phyloP scores from a whole-genome alignment of 1,139 yeast genomes.

The Hansenula sp. region DNA sequence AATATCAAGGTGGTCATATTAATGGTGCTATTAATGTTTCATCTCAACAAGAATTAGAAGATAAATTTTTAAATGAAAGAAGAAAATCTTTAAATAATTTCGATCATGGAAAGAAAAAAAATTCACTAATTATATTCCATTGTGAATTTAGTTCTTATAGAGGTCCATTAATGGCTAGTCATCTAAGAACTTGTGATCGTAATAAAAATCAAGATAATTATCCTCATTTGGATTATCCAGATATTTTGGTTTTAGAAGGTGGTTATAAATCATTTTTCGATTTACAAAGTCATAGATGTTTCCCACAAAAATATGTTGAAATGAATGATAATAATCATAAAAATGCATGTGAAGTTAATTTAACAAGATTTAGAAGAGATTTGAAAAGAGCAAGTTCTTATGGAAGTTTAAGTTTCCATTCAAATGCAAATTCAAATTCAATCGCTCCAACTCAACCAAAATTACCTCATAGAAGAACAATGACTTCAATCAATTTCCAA shows the following conservation, averaged over 20 bases:
- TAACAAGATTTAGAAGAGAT: constrained; percentile 65
- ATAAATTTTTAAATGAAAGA: constrained; percentile 32
- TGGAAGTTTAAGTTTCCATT: constrained; percentile 19
- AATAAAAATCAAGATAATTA: constrained; percentile 66
- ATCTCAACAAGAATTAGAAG: constrained; percentile 64
- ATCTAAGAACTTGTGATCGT: constrained; percentile 81
- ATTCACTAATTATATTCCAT: constrained; percentile 70
- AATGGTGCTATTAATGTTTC: constrained; percentile 76
- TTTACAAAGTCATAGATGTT: constrained; percentile 49
- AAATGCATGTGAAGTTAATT: constrained; percentile 64
- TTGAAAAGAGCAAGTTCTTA: constrained; percentile 40
- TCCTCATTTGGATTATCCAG: constrained; percentile 83
- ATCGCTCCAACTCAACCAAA: neutral
- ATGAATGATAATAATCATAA: constrained; percentile 79
- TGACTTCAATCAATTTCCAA: constrained; percentile 16
- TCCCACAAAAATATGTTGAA: constrained; percentile 76
- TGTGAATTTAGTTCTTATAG: constrained; percentile 92
- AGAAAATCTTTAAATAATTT: constrained; percentile 9
- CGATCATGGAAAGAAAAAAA: constrained; percentile 22
- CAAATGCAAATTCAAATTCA: constrained; percentile 1
- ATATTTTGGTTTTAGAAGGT: constrained; percentile 82
- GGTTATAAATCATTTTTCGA: constrained; percentile 83
- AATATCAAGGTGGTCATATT: constrained; percentile 90
- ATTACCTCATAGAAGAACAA: constrained; percentile 19
- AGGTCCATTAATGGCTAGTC: constrained; percentile 90